Conservation (phyloP, 148 eudicot genomes). For the Rhododendron kiyosumense region DNA sequence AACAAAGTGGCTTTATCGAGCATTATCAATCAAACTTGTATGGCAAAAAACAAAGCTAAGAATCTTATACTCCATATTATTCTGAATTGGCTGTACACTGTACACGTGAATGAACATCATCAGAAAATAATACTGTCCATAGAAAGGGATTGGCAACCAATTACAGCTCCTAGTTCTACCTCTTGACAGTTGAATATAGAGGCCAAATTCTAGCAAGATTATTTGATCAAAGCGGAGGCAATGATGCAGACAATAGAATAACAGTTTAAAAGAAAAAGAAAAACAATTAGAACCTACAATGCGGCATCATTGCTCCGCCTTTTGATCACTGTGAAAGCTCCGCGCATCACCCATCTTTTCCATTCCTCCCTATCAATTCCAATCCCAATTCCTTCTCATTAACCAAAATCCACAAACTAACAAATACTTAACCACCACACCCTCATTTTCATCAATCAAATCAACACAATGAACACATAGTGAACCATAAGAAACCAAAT, state of each 20-base stretch:
- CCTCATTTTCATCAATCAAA: constrained; percentile 9
- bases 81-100: background rate
- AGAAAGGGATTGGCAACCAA: background rate
- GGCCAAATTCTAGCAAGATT: background rate
- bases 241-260: background rate
- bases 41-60: background rate
- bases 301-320: constrained; percentile 31
- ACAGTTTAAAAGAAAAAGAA: constrained; percentile 9
- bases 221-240: background rate
- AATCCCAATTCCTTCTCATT: constrained; percentile 46
- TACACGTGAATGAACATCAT: background rate
- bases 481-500: background rate
- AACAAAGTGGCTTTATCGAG: background rate
- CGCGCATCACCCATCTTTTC: constrained; percentile 90
- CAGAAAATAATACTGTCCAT: background rate
- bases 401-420: constrained; percentile 26
- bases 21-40: background rate
- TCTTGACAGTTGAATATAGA: background rate
- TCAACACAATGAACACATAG: constrained; percentile 1
- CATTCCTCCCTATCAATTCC: constrained; percentile 69
- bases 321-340: constrained; percentile 39
- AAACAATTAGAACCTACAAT: constrained; percentile 44
- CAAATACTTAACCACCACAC: constrained; percentile 2
- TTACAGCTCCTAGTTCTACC: background rate
- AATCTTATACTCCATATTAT: background rate